Base-by-base conservation (phyloP, 106 monocot genomes). In the Acorus gramineus region DNA sequence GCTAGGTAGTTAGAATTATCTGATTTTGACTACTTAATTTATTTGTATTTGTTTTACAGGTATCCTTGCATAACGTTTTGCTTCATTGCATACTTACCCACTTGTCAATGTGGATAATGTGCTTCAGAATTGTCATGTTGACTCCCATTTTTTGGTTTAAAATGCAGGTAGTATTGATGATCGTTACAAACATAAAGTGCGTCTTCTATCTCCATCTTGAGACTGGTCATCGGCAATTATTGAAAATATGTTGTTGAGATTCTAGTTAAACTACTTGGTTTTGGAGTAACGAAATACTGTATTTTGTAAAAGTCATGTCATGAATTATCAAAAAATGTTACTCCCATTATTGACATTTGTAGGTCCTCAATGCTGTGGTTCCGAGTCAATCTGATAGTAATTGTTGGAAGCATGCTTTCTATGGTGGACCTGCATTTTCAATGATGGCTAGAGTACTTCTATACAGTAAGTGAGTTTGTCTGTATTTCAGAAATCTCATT, bases 341-440 rank as follows among this genome's bases (percentile, higher is more conserved):
- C 28, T 28, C 28, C 28, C 28, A 28, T 28, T 28, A 28, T 28
- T 28, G 28, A 28, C 28, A 28, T 28, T 56, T 54, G 75, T 59
- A 93, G 93, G 67, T 89, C 60, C 11, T 75, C 49, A 63, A 61
- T 70, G 66, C 48, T 65, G 8, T 11, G 11, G 28, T 73, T 61
- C 75, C 76, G 2, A 50, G 42, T 42, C 68, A 80, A 56, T 59
- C 56, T 57, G 84, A 89, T 66, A 78, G 77, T 54, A 64, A 54
- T 5, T 42, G 59, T 13, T 86, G 75, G 76, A 75, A 62, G 69
- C 62, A 68, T 67, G 71, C 14, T 59, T 94, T 94, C 69, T 94
- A 86, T 51, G 66, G 70, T 64, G 89, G 93, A 69, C 63, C 78
- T 47, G 83, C 78, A 50, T 94, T 89, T 77, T 89, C 86, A 57